Conservation (phyloP, 768 basidiomycete species). For the Leccinellum rugosiceps region DNA sequence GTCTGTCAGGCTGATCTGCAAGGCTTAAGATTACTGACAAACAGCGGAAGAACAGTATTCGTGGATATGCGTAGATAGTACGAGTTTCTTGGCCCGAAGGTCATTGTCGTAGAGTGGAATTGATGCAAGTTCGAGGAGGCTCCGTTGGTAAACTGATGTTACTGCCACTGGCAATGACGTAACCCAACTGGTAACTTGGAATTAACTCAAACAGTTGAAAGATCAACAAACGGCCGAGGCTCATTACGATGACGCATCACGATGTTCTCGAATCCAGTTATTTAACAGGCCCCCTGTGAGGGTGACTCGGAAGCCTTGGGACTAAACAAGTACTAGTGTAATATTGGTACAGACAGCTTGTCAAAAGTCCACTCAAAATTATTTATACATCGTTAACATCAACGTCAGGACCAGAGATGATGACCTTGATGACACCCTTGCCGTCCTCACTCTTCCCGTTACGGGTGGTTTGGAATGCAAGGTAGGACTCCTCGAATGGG, state of each 20-base stretch:
- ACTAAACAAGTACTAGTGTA: too few relatives aligned
- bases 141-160: too few relatives aligned
- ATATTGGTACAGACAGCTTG: too few relatives aligned
- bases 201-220: too few relatives aligned
- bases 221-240: too few relatives aligned
- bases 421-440: slow-evolving; percentile 82
- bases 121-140: neutral
- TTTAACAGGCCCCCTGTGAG: too few relatives aligned
- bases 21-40: slow-evolving; percentile 43
- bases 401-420: slow-evolving; percentile 80
- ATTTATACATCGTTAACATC: slow-evolving; percentile 38
- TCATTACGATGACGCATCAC: too few relatives aligned
- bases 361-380: neutral
- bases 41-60: slow-evolving; percentile 71
- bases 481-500: slow-evolving; percentile 70
- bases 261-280: too few relatives aligned
- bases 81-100: slow-evolving; percentile 68
- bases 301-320: too few relatives aligned
- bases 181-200: too few relatives aligned
- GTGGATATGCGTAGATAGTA: slow-evolving; percentile 82
- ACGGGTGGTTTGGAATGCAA: slow-evolving; percentile 81
- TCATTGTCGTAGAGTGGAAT: slow-evolving; percentile 38
- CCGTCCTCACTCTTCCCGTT: slow-evolving; percentile 83
- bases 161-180: too few relatives aligned
- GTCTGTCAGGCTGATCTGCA: slow-evolving; percentile 5